These are phyloP conservation scores for Emmonsiellopsis sp. DNA, from an alignment of 2,329 filamentous ascomycete genomes.

Conservation along the genomic window DNA sequence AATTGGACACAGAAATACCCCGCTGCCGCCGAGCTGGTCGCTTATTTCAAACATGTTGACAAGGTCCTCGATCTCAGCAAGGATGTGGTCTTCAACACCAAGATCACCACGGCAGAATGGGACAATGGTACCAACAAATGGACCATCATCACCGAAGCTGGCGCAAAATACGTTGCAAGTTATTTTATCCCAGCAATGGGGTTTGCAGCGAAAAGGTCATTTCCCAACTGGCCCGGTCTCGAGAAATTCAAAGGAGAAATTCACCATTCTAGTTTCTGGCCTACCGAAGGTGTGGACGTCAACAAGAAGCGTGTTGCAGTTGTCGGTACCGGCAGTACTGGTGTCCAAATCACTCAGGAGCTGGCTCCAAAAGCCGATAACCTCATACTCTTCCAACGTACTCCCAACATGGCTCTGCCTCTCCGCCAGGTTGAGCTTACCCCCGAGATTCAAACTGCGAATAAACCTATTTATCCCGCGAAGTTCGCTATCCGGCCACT, in stretches of 20 bases:
- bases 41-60: slow-evolving; percentile 21
- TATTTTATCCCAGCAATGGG: slow-evolving; percentile 15
- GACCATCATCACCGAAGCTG: slow-evolving; percentile 7
- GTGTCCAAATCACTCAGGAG: slow-evolving; percentile 51
- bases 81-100: slow-evolving; percentile 15
- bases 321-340: slow-evolving; percentile 50
- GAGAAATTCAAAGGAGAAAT: slow-evolving; percentile 44
- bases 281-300: slow-evolving; percentile 39
- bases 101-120: slow-evolving; percentile 12
- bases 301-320: slow-evolving; percentile 41
- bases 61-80: slow-evolving; percentile 14
- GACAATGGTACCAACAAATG: slow-evolving; percentile 8
- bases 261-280: slow-evolving; percentile 50
- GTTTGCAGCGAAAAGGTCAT: neutral
- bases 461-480: slow-evolving; percentile 15
- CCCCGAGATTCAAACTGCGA: slow-evolving; percentile 42
- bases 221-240: slow-evolving; percentile 30
- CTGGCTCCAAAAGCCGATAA: slow-evolving; percentile 45
- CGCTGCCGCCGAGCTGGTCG: slow-evolving; percentile 18
- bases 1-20: slow-evolving; percentile 13
- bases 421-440: slow-evolving; percentile 38
- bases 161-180: neutral
- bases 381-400: slow-evolving; percentile 56
- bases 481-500: neutral
- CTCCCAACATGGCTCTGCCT: slow-evolving; percentile 56